Percentiles rank a stretch among this genome's conserved stretches.
Evolutionary conservation across 2,329 filamentous ascomycete genomes (phyloP).

Genomic region (Aureobasidium mangrovei): DNA sequence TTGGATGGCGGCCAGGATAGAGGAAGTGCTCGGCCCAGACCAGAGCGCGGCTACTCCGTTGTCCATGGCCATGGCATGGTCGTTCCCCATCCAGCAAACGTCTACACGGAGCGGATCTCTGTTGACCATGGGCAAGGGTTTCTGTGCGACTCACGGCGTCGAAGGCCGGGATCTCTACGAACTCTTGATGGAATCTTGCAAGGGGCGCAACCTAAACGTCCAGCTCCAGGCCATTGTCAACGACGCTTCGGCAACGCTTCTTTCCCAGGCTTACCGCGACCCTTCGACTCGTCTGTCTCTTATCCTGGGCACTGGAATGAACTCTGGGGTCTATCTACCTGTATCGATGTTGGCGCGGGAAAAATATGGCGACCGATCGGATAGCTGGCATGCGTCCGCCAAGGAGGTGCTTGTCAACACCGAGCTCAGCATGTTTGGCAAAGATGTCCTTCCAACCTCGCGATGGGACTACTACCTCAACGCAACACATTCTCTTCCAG

Average conservation of each 20-base stretch:
- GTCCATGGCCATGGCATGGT: conserved; percentile 56
- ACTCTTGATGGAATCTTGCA: conserved; percentile 51
- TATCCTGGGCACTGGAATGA: conserved; percentile 57
- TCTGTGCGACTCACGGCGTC: conserved; percentile 50
- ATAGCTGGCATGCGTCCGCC: conserved; percentile 48
- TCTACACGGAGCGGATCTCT: conserved; percentile 49
- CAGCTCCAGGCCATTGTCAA: conserved; percentile 55
- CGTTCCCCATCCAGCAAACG: conserved; percentile 58
- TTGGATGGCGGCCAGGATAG: conserved; percentile 56
- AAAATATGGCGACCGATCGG: conserved; percentile 49
- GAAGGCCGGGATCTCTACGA: conserved; percentile 51
- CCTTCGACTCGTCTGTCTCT: conserved; percentile 53
- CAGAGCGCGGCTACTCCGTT: conserved; percentile 31
- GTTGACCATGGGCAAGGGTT: conserved; percentile 58
- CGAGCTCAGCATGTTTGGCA: conserved; percentile 58
- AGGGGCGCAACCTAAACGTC: conserved; percentile 45
- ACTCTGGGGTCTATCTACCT: conserved; percentile 55
- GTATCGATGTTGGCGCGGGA: conserved; percentile 42
- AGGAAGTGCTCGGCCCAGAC: conserved; percentile 42
- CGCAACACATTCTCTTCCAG: conserved; percentile 45
- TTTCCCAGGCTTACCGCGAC: conserved; percentile 54
- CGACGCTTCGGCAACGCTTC: conserved; percentile 52
- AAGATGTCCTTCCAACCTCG: conserved; percentile 49
- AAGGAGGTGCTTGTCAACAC: conserved; percentile 56
- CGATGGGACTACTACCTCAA: conserved; percentile 56